Conservation (phyloP, 306 rosid genomes). For the Vigna hirtella region DNA sequence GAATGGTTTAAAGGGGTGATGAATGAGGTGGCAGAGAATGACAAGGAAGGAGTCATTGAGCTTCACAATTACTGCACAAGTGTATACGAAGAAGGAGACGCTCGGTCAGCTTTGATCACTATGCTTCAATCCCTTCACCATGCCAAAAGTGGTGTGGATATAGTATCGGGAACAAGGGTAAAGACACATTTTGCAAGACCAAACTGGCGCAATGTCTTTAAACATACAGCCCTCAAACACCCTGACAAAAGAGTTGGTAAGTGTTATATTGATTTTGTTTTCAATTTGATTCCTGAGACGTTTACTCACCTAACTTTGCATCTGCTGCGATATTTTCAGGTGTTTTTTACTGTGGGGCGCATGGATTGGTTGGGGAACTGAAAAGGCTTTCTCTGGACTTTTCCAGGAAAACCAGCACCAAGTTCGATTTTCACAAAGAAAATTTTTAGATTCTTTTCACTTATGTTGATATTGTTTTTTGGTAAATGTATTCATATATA, state of each 20-base stretch:
- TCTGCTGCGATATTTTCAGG: constrained; percentile 49
- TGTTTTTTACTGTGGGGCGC: constrained; percentile 89
- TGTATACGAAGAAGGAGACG: constrained; percentile 91
- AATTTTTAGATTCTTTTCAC: constrained; percentile 58
- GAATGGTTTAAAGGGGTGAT: constrained; percentile 91
- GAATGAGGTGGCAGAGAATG: constrained; percentile 81
- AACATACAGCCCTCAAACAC: constrained; percentile 69
- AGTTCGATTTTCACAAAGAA: constrained; percentile 93
- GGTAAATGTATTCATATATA: constrained; percentile 28
- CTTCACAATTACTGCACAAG: constrained; percentile 87
- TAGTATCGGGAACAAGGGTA: constrained; percentile 81
- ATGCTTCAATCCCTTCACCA: constrained; percentile 88
- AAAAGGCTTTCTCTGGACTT: constrained; percentile 70
- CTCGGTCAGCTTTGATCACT: constrained; percentile 78
- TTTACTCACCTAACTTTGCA: neutral
- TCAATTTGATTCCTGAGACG: neutral
- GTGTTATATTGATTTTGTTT: constrained; percentile 37
- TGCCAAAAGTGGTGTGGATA: constrained; percentile 74
- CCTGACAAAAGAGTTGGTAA: constrained; percentile 74
- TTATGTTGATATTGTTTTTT: neutral
- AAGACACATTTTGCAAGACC: constrained; percentile 89
- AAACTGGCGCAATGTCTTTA: constrained; percentile 77
- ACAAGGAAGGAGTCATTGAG: constrained; percentile 67
- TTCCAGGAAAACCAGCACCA: constrained; percentile 76
- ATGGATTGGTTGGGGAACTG: constrained; percentile 73